phyloP scores from a whole-genome alignment of 768 basidiomycete genomes.

The Imleria badia region DNA sequence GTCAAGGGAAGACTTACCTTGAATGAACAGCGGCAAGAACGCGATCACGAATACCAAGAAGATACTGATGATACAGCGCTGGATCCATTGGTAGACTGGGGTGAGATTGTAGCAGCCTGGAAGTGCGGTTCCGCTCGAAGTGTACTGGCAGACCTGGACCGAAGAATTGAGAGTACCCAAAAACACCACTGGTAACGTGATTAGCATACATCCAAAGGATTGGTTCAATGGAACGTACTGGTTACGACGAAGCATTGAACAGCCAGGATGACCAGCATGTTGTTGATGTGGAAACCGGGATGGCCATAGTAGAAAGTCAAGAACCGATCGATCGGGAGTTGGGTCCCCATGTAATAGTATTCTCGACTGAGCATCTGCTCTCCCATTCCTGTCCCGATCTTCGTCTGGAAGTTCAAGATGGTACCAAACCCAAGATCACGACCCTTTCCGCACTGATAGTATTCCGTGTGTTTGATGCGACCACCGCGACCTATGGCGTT shows the following conservation, averaged over 20 bases:
- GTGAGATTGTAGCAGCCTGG: constrained; percentile 93
- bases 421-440: constrained; percentile 99
- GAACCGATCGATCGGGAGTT: constrained; percentile 97
- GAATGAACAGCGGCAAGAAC: constrained; percentile 91
- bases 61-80: constrained; percentile 94
- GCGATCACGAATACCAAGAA: constrained; percentile 98
- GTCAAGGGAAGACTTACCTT: constrained; percentile 54
- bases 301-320: constrained; percentile 99
- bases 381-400: constrained; percentile 99
- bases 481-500: constrained; percentile 96
- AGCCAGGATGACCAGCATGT: constrained; percentile 96
- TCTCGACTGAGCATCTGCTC: constrained; percentile 99
- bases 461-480: constrained; percentile 98
- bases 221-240: constrained; percentile 48
- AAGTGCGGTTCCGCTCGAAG: constrained; percentile 64
- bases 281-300: constrained; percentile 99
- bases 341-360: constrained; percentile 98
- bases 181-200: constrained; percentile 71
- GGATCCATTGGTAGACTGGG: constrained; percentile 95
- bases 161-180: constrained; percentile 88
- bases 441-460: constrained; percentile 98
- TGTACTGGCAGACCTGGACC: constrained; percentile 79
- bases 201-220: constrained; percentile 14
- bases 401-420: constrained; percentile 99
- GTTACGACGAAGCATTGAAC: constrained; percentile 95